A percentile compares a stretch with the other conserved stretches of the same genome.
Conservation (phyloP, 306 rosid genomes). For the Rubus parviflorus region DNA sequence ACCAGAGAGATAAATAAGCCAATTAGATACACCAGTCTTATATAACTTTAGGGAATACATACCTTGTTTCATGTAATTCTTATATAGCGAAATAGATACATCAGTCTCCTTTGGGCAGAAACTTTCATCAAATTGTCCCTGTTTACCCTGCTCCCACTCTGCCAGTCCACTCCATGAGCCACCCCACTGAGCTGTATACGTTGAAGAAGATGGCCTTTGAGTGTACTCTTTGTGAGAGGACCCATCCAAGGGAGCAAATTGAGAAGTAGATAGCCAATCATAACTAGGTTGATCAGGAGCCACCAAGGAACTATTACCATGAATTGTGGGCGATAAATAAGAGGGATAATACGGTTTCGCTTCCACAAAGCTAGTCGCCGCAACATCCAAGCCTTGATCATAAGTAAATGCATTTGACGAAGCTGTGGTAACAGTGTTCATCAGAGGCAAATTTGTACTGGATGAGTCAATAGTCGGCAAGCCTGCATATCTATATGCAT, state of each 20-base stretch:
- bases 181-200: conserved; percentile 33
- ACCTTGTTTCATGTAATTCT: conserved; percentile 52
- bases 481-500: conserved; percentile 29
- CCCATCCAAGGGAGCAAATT: conserved; percentile 32
- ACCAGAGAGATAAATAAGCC: not conserved
- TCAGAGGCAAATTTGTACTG: conserved; percentile 40
- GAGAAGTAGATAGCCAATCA: conserved; percentile 46
- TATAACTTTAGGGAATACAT: conserved; percentile 8
- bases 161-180: conserved; percentile 44
- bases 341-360: conserved; percentile 51
- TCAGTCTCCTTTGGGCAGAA: conserved; percentile 34
- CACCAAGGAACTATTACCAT: conserved; percentile 32
- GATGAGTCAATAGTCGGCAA: conserved; percentile 28
- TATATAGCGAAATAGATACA: conserved; percentile 29
- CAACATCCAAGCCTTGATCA: conserved; percentile 31
- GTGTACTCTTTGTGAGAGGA: conserved; percentile 35
- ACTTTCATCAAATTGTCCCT: conserved; percentile 39
- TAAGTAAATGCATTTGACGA: conserved; percentile 31
- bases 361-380: conserved; percentile 41
- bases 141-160: conserved; percentile 43
- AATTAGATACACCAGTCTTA: not conserved
- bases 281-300: conserved; percentile 36
- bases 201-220: conserved; percentile 34
- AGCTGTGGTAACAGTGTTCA: conserved; percentile 35
- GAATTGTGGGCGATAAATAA: conserved; percentile 33